These are phyloP conservation scores for Phanerochaete carnosa DNA, from an alignment of 768 basidiomycete genomes.

Conservation along the genomic window DNA sequence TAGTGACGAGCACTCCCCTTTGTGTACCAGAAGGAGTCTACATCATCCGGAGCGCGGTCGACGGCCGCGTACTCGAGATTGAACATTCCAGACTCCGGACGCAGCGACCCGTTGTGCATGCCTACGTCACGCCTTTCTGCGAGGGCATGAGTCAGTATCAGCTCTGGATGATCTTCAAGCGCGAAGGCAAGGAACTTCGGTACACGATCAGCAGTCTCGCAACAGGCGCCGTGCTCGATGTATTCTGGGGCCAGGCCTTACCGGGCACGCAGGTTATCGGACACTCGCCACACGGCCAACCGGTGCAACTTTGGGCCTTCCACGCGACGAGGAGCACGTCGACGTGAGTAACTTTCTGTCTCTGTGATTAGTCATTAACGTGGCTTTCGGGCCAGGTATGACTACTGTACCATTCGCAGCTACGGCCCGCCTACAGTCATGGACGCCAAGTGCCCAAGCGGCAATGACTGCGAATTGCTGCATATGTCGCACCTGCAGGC, in stretches of 20 bases:
- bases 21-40: neutral
- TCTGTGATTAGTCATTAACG: neutral
- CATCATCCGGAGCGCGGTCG: neutral
- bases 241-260: neutral
- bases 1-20: neutral
- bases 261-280: neutral
- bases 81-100: too few relatives aligned
- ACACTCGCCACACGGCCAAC: neutral
- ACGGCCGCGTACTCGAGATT: neutral
- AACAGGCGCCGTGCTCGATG: neutral
- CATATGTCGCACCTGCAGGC: neutral
- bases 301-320: neutral
- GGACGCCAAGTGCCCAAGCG: neutral
- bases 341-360: neutral
- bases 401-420: conserved; percentile 1
- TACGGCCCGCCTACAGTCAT: neutral
- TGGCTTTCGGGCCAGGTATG: neutral
- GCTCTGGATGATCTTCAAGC: neutral
- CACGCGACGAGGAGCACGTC: too few relatives aligned
- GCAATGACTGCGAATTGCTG: neutral
- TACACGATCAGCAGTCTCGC: neutral
- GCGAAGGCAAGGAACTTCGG: neutral
- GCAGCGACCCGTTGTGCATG: neutral
- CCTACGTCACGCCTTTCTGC: neutral
- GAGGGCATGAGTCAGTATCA: neutral